A percentile compares a stretch with the other conserved stretches of the same genome.
These are phyloP conservation scores for Puccinia novopanici DNA, from an alignment of 1,284 basidiomycete genomes.

Conservation along the genomic window DNA sequence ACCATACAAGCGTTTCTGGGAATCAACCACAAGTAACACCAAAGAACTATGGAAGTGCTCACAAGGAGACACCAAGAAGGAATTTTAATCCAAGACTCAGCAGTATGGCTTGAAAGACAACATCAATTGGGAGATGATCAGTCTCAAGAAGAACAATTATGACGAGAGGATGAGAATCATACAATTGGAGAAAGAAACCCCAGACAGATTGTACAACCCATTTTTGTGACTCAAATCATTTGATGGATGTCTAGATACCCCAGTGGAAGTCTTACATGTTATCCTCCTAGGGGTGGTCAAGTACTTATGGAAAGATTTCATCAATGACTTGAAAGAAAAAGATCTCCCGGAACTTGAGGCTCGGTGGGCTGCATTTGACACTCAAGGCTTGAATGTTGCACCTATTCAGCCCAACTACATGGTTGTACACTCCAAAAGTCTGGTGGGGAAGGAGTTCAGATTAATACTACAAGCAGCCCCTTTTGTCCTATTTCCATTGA, in stretches of 20 bases:
- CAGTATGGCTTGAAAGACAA: background rate
- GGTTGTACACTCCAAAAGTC: background rate
- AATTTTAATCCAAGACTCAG: background rate
- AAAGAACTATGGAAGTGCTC: background rate
- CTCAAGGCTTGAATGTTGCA: background rate
- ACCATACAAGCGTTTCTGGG: background rate
- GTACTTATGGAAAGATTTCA: background rate
- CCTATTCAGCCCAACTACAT: background rate
- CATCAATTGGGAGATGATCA: background rate
- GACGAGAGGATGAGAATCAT: background rate
- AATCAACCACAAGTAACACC: background rate
- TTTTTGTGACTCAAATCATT: constrained; percentile 53
- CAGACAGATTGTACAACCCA: background rate
- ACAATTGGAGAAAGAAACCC: background rate
- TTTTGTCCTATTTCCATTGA: background rate
- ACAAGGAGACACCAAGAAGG: background rate
- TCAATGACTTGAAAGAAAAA: background rate
- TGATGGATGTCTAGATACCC: constrained; percentile 59
- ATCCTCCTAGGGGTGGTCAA: background rate
- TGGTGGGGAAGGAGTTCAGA: background rate
- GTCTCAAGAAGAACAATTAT: background rate
- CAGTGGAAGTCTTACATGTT: constrained; percentile 60
- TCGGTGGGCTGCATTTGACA: too few relatives aligned
- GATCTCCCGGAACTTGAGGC: background rate
- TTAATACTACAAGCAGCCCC: background rate